Conservation (phyloP, 1,139 yeast genomes). For the Hyphopichia khmerensis region DNA sequence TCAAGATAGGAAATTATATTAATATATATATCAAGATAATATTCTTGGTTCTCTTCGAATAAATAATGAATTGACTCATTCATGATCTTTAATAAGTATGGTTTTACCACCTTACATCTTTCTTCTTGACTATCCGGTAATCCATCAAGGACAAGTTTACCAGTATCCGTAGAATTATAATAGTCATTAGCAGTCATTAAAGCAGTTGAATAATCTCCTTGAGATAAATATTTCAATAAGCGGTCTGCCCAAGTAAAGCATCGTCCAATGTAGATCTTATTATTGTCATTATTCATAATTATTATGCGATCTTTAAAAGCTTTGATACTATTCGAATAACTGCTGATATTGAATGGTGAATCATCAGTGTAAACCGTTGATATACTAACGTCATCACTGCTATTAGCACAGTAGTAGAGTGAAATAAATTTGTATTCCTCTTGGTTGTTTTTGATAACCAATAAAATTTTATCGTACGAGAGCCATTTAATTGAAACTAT, state of each 20-base stretch:
- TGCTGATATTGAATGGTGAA: constrained; percentile 1
- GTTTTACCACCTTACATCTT: constrained; percentile 50
- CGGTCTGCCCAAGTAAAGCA: constrained; percentile 76
- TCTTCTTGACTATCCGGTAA: constrained; percentile 47
- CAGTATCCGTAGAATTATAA: constrained; percentile 45
- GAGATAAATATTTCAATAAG: constrained; percentile 46
- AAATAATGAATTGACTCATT: constrained; percentile 48
- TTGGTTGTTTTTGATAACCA: constrained; percentile 17
- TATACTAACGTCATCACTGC: background rate
- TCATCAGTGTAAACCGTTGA: constrained; percentile 3
- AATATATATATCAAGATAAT: constrained; percentile 19
- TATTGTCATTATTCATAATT: constrained; percentile 12
- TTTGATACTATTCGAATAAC: constrained; percentile 16
- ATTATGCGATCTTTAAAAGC: constrained; percentile 27
- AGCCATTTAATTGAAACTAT: constrained; percentile 65
- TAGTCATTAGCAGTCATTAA: constrained; percentile 53
- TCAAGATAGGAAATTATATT: constrained; percentile 22
- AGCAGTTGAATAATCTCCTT: constrained; percentile 54
- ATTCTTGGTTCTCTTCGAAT: constrained; percentile 17
- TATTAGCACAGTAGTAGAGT: constrained; percentile 6
- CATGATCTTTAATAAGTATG: constrained; percentile 58
- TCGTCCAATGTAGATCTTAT: constrained; percentile 50
- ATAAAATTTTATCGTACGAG: constrained; percentile 46
- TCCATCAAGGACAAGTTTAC: constrained; percentile 49
- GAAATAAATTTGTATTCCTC: constrained; percentile 4